Conservation (phyloP, 768 basidiomycete species). For the Amanita rubescens region DNA sequence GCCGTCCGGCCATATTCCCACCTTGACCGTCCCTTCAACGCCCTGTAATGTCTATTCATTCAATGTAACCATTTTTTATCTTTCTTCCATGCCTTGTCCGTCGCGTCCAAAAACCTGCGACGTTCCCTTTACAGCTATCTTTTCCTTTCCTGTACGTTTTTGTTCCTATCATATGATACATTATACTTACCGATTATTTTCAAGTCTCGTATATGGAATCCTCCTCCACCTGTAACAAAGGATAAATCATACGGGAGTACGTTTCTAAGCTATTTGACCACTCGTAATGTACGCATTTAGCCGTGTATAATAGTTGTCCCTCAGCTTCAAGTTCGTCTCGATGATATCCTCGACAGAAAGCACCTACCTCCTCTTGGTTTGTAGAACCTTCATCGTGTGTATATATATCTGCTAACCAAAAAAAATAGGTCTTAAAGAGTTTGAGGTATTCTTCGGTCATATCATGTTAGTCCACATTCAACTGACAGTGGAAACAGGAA, state of each 20-base stretch:
- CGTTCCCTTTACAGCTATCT: constrained; percentile 20
- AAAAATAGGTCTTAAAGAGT: constrained; percentile 57
- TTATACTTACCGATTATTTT: constrained; percentile 3
- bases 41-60: constrained; percentile 12
- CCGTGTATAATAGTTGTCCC: constrained; percentile 46
- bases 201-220: constrained; percentile 55
- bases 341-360: constrained; percentile 68
- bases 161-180: background rate
- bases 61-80: constrained; percentile 8
- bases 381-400: constrained; percentile 10
- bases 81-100: constrained; percentile 11
- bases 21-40: constrained; percentile 6
- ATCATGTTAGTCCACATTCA: background rate
- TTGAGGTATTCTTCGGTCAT: constrained; percentile 35
- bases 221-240: constrained; percentile 60
- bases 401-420: constrained; percentile 1
- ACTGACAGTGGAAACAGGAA: constrained; percentile 37
- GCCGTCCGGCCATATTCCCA: too few relatives aligned
- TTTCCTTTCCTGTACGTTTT: constrained; percentile 30
- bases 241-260: constrained; percentile 57
- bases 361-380: constrained; percentile 72
- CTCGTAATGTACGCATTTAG: background rate
- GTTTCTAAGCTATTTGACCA: background rate
- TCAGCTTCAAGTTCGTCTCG: constrained; percentile 56
- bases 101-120: constrained; percentile 20